Base-by-base conservation (phyloP, 2,329 filamentous ascomycete species). In the Hypoxylon rubiginosum region DNA sequence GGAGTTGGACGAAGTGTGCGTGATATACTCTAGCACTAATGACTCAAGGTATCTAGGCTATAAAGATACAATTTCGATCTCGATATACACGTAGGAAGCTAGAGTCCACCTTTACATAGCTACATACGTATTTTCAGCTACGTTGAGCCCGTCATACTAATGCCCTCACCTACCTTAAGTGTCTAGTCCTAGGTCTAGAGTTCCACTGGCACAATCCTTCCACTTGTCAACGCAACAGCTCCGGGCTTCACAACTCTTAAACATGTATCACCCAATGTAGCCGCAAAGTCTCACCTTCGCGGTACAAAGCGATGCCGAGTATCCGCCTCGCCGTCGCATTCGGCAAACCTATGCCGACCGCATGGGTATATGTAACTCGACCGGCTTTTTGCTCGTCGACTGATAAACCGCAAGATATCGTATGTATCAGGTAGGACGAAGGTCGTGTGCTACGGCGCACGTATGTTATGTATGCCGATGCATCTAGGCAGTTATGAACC, bases 251-350 rank as follows among this genome's bases (percentile, higher is more conserved):
- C 28, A 10, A 11, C 4, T 36, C 34, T 36, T 10, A 13, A 36
- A 36, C 34, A 36, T 36, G 34, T 36, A 3, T 21, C 26, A 28
- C 45, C 24, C 30, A 28, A 26, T 13, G 45, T 28, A 26, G 39
- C 28, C 28, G 15, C 34, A 39, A 11, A 1, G 13, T n/a, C 13
- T n/a, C 13, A 4, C 34, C 4, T 15, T n/a, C 4, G 13, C 45
- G 17, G 26, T 49, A 56, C 55, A 49, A 64, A 52, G 39, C 21
- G 46, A 50, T 66, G 67, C 64, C 67, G 67, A 59, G 15, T 62
- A 67, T 56, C 67, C 67, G 67, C 54, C 32, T 24, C 50, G 54
- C 54, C 60, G 63, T 69, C 59, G 39, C 63, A 64, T 54, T 52
- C 63, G 66, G 66, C 62, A 66, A 59, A 28, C 36, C 30, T 36